These are phyloP conservation scores for Venturia pyrina DNA, from an alignment of 2,329 filamentous ascomycete species.

Conservation along the genomic window DNA sequence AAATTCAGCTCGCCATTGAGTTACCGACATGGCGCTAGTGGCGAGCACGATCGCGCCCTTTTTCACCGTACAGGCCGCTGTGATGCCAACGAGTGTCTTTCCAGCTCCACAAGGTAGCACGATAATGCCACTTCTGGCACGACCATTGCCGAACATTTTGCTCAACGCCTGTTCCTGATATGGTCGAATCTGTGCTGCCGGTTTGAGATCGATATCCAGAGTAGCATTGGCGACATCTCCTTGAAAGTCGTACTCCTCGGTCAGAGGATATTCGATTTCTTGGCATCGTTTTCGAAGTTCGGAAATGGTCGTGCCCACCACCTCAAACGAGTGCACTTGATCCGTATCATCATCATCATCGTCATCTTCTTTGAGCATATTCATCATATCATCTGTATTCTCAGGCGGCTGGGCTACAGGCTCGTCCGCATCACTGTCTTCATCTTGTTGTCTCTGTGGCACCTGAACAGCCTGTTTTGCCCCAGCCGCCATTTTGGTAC, in stretches of 20 bases:
- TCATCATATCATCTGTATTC: constrained; percentile 46
- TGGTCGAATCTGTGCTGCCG: constrained; percentile 77
- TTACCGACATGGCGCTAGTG: constrained; percentile 95
- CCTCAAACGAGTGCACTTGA: constrained; percentile 88
- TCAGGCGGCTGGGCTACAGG: constrained; percentile 14
- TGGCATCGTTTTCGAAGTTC: constrained; percentile 82
- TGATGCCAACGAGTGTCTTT: constrained; percentile 97
- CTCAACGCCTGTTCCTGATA: constrained; percentile 97
- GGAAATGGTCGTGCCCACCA: constrained; percentile 72
- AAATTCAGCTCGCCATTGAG: constrained; percentile 95
- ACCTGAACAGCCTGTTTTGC: constrained; percentile 58
- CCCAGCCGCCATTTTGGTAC: constrained; percentile 85
- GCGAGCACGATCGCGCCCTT: constrained; percentile 93
- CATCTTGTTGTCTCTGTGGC: constrained; percentile 33
- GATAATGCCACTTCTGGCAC: constrained; percentile 95
- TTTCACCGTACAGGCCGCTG: constrained; percentile 93
- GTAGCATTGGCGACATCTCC: constrained; percentile 84
- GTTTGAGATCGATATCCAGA: constrained; percentile 85
- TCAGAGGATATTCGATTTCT: constrained; percentile 72
- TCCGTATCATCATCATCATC: constrained; percentile 83
- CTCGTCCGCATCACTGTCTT: constrained; percentile 40
- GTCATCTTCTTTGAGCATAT: constrained; percentile 58
- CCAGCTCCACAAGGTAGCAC: constrained; percentile 93
- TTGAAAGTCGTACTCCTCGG: constrained; percentile 96
- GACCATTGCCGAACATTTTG: constrained; percentile 99